Evolutionary conservation across 495 filamentous ascomycete species (phyloP).

Genomic region (Annulohypoxylon stygium): DNA sequence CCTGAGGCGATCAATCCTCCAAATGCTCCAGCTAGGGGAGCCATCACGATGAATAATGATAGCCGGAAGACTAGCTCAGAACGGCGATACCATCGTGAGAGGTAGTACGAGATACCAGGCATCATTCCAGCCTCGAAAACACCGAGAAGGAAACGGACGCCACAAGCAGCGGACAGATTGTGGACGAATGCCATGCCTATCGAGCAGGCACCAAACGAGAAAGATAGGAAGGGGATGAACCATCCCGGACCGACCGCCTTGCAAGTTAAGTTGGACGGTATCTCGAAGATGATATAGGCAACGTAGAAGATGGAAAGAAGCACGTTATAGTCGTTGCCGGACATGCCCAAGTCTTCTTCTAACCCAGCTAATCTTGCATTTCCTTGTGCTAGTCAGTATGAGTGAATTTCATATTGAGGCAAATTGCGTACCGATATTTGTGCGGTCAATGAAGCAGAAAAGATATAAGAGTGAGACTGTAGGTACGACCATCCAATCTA

Average conservation of each 20-base stretch:
- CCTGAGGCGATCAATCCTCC: slow-evolving; percentile 76
- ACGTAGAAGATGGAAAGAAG: slow-evolving; percentile 75
- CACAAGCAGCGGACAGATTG: slow-evolving; percentile 55
- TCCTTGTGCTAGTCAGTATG: slow-evolving; percentile 50
- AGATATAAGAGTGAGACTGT: slow-evolving; percentile 69
- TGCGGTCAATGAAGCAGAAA: slow-evolving; percentile 73
- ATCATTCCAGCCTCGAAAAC: slow-evolving; percentile 77
- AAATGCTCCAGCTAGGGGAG: slow-evolving; percentile 77
- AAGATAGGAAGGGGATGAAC: slow-evolving; percentile 71
- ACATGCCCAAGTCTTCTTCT: slow-evolving; percentile 70
- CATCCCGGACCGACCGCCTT: slow-evolving; percentile 74
- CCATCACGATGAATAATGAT: slow-evolving; percentile 79
- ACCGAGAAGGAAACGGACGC: slow-evolving; percentile 69
- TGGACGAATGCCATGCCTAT: slow-evolving; percentile 59
- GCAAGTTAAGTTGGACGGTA: slow-evolving; percentile 73
- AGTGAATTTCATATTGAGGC: neutral
- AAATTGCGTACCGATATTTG: slow-evolving; percentile 68
- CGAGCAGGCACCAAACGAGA: slow-evolving; percentile 60
- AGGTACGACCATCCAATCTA: slow-evolving; percentile 67
- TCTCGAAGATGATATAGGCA: slow-evolving; percentile 76
- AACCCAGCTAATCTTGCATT: slow-evolving; percentile 71
- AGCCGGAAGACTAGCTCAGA: slow-evolving; percentile 77
- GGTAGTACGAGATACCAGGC: slow-evolving; percentile 80
- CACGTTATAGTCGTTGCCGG: slow-evolving; percentile 76
- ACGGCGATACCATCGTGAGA: slow-evolving; percentile 78